phyloP scores from a whole-genome alignment of 805 yeast genomes.

The Candida schatavii region DNA sequence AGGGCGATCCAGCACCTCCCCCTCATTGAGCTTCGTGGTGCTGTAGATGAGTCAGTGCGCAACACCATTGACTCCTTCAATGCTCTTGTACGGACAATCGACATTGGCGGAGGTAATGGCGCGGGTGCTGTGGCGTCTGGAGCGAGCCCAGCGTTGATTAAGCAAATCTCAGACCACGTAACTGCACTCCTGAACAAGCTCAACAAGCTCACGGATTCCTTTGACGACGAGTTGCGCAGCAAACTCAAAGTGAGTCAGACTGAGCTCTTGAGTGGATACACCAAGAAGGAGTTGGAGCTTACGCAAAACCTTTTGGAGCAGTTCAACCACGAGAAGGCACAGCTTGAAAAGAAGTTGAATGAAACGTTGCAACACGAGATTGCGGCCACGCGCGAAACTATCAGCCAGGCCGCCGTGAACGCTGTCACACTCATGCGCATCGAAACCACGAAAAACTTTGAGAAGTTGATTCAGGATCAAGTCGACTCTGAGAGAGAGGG shows the following conservation, averaged over 20 bases:
- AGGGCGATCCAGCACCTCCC: slow-evolving; percentile 32
- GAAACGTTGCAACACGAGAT: slow-evolving; percentile 61
- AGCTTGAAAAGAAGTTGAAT: slow-evolving; percentile 58
- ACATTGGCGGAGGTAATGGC: too few species aligned
- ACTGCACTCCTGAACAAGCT: slow-evolving; percentile 29
- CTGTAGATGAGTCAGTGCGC: slow-evolving; percentile 32
- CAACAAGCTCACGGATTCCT: slow-evolving; percentile 28
- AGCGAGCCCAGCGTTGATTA: slow-evolving; percentile 23
- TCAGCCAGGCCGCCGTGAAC: slow-evolving; percentile 71
- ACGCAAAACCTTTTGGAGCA: slow-evolving; percentile 59
- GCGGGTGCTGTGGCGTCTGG: slow-evolving; percentile 16
- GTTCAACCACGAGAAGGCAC: slow-evolving; percentile 58
- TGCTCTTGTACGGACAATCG: slow-evolving; percentile 34
- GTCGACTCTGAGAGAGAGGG: slow-evolving; percentile 59
- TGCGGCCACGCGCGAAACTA: slow-evolving; percentile 60
- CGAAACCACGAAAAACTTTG: slow-evolving; percentile 58
- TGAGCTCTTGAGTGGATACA: slow-evolving; percentile 36
- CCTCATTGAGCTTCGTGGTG: slow-evolving; percentile 24
- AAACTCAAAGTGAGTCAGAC: slow-evolving; percentile 37
- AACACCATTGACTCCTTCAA: slow-evolving; percentile 38
- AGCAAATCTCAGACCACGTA: slow-evolving; percentile 31
- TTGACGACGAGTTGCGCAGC: slow-evolving; percentile 34
- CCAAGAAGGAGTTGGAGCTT: slow-evolving; percentile 52
- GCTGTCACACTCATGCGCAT: slow-evolving; percentile 64
- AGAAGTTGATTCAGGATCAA: slow-evolving; percentile 27